phyloP scores from a whole-genome alignment of 208 protist genomes.

The Blastocrithidia nonstop region DNA sequence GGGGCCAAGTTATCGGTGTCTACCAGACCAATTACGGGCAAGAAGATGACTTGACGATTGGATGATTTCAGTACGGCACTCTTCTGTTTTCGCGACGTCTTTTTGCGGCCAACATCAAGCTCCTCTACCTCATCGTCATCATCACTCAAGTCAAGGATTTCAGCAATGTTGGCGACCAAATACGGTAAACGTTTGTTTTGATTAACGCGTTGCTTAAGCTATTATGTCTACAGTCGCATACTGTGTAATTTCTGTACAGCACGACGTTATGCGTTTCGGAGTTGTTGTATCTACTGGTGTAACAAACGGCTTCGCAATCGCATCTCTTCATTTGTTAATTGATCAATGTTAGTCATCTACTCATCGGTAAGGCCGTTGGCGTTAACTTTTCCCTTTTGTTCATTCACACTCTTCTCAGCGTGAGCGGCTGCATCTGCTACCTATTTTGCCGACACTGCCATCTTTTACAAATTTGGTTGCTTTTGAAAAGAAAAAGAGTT shows the following conservation, averaged over 20 bases:
- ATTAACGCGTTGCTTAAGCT: constrained; percentile 48
- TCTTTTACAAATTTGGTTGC: background rate
- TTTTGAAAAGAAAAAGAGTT: background rate
- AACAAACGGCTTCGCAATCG: constrained; percentile 24
- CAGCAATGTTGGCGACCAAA: constrained; percentile 73
- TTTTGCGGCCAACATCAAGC: constrained; percentile 43
- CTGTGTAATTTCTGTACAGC: constrained; percentile 27
- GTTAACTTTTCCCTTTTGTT: background rate
- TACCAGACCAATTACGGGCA: constrained; percentile 99
- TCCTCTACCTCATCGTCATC: constrained; percentile 62
- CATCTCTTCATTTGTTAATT: constrained; percentile 62
- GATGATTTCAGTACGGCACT: constrained; percentile 99
- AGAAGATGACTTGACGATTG: constrained; percentile 98
- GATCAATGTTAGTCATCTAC: constrained; percentile 55
- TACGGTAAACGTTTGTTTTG: constrained; percentile 81
- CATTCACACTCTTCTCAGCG: constrained; percentile 11
- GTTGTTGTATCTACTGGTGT: constrained; percentile 49
- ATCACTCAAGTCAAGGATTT: constrained; percentile 69
- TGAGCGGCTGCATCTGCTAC: constrained; percentile 11
- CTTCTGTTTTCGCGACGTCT: constrained; percentile 79
- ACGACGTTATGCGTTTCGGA: constrained; percentile 43
- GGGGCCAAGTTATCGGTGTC: constrained; percentile 92
- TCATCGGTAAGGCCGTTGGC: constrained; percentile 23
- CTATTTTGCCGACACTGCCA: constrained; percentile 13
- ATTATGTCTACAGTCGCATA: constrained; percentile 44